A percentile compares a stretch with the other conserved stretches of the same genome.
These are phyloP conservation scores for Hemisphaericaspora xylanilytica DNA, from an alignment of 1,139 yeast species.

Conservation along the genomic window DNA sequence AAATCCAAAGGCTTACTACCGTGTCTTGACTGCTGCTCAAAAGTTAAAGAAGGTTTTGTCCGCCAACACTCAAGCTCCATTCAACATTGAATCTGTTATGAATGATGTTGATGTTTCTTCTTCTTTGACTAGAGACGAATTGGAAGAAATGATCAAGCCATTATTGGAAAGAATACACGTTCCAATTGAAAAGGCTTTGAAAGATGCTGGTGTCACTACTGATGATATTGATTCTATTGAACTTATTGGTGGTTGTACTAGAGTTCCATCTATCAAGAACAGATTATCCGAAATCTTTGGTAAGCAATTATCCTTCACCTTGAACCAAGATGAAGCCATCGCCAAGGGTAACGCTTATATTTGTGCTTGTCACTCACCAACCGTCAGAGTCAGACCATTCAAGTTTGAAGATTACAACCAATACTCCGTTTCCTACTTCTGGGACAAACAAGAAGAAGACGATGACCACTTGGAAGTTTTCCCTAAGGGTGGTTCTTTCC, in stretches of 20 bases:
- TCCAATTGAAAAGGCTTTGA: constrained; percentile 82
- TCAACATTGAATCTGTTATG: constrained; percentile 95
- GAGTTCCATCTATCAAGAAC: constrained; percentile 91
- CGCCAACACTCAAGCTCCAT: constrained; percentile 93
- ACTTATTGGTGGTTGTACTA: constrained; percentile 96
- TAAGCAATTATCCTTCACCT: constrained; percentile 86
- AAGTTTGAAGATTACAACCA: constrained; percentile 95
- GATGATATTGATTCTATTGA: constrained; percentile 87
- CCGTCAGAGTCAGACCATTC: constrained; percentile 97
- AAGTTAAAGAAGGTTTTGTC: constrained; percentile 92
- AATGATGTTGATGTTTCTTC: constrained; percentile 95
- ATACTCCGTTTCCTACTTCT: constrained; percentile 87
- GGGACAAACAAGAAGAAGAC: constrained; percentile 94
- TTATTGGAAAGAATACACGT: constrained; percentile 69
- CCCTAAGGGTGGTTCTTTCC: constrained; percentile 92
- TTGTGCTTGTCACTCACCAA: constrained; percentile 99
- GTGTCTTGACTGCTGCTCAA: constrained; percentile 90
- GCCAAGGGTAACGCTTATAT: constrained; percentile 99
- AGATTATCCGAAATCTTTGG: constrained; percentile 78
- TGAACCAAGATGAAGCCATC: constrained; percentile 98
- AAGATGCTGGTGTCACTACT: constrained; percentile 68
- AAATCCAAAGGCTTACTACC: constrained; percentile 92
- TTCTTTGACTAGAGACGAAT: constrained; percentile 83
- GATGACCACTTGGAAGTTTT: constrained; percentile 93
- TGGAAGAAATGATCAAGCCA: constrained; percentile 86